Evolutionary conservation across 306 rosid species (phyloP).

Genomic region (Leucaena leucocephala): DNA sequence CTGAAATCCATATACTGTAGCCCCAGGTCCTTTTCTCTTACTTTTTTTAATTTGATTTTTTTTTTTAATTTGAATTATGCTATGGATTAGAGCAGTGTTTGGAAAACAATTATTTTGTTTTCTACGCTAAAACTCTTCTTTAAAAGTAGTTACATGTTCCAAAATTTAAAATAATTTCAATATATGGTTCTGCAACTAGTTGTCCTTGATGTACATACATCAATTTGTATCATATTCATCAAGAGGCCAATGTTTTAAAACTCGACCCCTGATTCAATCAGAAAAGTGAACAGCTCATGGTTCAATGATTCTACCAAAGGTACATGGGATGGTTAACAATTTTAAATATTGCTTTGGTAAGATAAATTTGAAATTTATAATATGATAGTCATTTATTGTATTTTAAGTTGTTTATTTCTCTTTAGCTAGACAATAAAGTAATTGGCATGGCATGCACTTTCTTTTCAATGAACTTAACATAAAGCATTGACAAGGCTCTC

Average conservation of each 20-base stretch:
- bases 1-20: not conserved
- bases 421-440: not conserved
- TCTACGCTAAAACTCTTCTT: not conserved
- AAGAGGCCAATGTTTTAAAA: not conserved
- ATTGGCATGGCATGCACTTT: not conserved
- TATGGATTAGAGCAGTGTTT: conserved; percentile 20
- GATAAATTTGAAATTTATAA: not conserved
- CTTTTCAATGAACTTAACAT: not conserved
- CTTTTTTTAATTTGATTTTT: not conserved
- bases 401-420: not conserved
- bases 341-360: not conserved
- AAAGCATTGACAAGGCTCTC: not conserved
- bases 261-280: not conserved
- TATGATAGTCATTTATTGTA: not conserved
- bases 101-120: not conserved
- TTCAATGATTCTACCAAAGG: not conserved
- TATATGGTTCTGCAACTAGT: not conserved
- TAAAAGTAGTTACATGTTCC: too few relatives aligned
- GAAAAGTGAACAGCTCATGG: not conserved
- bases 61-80: conserved; percentile 16
- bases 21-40: not conserved
- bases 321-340: not conserved
- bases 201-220: not conserved
- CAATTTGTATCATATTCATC: not conserved
- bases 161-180: not conserved